Percentiles rank a stretch among this genome's conserved stretches.
Evolutionary conservation across 2,329 filamentous ascomycete genomes (phyloP).

Genomic region (Curvularia eragrostidis): DNA sequence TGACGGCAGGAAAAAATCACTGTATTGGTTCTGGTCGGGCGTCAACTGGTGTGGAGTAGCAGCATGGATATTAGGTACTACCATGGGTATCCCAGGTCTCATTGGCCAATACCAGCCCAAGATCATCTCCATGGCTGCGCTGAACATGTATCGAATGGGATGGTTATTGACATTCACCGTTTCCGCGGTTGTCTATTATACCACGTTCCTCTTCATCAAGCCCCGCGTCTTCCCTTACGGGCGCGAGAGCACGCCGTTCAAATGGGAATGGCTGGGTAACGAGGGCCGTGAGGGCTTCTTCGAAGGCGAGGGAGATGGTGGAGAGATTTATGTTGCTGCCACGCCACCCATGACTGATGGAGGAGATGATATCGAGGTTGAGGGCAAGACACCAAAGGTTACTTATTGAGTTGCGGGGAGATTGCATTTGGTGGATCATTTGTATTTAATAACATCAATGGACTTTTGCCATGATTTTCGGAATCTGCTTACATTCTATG

Average conservation of each 20-base stretch:
- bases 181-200: conserved; percentile 37
- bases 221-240: conserved; percentile 28
- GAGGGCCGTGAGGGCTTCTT: conserved; percentile 40
- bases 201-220: conserved; percentile 26
- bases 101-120: conserved; percentile 41
- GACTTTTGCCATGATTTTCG: neutral
- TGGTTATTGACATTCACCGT: conserved; percentile 45
- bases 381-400: conserved; percentile 19
- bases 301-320: conserved; percentile 33
- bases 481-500: neutral
- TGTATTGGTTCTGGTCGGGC: conserved; percentile 45
- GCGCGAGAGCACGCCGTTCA: conserved; percentile 24
- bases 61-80: conserved; percentile 40
- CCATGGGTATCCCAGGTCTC: conserved; percentile 46
- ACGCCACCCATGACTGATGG: conserved; percentile 23
- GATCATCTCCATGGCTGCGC: conserved; percentile 40
- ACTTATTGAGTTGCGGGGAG: conserved; percentile 3
- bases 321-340: conserved; percentile 18
- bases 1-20: conserved; percentile 22
- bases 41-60: conserved; percentile 44
- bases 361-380: conserved; percentile 19
- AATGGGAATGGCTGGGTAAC: conserved; percentile 35
- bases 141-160: conserved; percentile 48
- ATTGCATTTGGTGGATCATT: neutral
- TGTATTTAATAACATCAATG: neutral